Evolutionary conservation across 1,139 yeast species (phyloP), one percentile per base, ranked within the genome.

Genomic region (Scheffersomyces illinoinensis): DNA sequence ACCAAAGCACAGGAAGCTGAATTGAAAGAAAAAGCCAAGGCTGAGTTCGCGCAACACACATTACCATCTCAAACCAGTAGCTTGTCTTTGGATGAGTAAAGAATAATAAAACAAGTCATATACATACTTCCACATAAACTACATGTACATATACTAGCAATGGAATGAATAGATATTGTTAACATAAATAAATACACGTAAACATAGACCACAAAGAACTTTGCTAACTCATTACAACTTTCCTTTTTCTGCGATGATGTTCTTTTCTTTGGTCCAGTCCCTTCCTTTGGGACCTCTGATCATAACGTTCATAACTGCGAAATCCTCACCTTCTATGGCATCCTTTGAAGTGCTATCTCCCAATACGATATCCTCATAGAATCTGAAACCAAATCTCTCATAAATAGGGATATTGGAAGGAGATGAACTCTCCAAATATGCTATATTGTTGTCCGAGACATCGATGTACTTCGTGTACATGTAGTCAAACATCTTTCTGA

Each of bases 31-130:
- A 75, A 72, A 58, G 82, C 79, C 17, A 73, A 74, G 61, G 74
- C 71, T 56, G 79, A 78, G 64, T 86, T 83, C 65, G 84, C 79
- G 48, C 74, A 75, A 7, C 79, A 82, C 67, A 70, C 79, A 5
- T 75, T 85, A 64, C 93, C 95, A 54, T 87, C 92, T 57, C 86
- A 85, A 63, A 82, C 76, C 69, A 86, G 91, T 67, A 79, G 74
- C 18, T 79, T 90, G 59, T 87, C 92, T 4, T 79, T 88, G 66
- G 90, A 87, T 58, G 87, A 86, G 68, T 81, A 71, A 62, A 54
- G 33, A 50, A 51, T 14, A 54, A 19, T 8, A 2, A 24, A 24
- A 53, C 17, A 14, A 47, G 14, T 43, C 23, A 18, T 24, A 33
- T 33, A 24, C 48, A 52, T 24, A 52, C 17, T 33, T 18, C 18